phyloP scores from a whole-genome alignment of 257 asterid species.

The Petunia secreta region DNA sequence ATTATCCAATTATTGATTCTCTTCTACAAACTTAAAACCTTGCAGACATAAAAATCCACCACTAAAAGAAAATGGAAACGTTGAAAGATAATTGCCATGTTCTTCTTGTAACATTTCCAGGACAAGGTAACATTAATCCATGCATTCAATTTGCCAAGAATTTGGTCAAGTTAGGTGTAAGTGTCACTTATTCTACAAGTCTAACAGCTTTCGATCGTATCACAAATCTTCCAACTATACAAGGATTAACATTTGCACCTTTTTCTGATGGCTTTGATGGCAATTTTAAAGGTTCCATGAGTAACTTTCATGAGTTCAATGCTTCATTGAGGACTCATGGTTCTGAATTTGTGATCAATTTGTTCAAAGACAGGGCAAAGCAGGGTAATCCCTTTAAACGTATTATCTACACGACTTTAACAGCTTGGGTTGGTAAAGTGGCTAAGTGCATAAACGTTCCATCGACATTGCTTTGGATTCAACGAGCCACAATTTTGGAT shows the following conservation, averaged over 20 bases:
- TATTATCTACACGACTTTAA: slow-evolving; percentile 22
- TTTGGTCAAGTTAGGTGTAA: neutral
- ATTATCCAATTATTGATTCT: too few relatives aligned
- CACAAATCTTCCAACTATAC: slow-evolving; percentile 11
- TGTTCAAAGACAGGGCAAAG: neutral
- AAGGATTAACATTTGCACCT: slow-evolving; percentile 23
- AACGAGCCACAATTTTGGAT: slow-evolving; percentile 29
- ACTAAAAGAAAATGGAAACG: neutral
- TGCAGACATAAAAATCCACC: neutral
- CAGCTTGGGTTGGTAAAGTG: slow-evolving; percentile 23
- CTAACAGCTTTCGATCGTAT: slow-evolving; percentile 18
- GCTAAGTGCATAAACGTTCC: slow-evolving; percentile 24
- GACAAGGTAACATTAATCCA: slow-evolving; percentile 21
- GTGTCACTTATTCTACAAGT: slow-evolving; percentile 3
- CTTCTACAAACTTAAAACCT: too few relatives aligned
- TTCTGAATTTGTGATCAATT: neutral
- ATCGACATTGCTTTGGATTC: slow-evolving; percentile 27
- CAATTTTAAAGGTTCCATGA: slow-evolving; percentile 9
- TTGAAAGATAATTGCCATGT: slow-evolving; percentile 19
- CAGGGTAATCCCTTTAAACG: slow-evolving; percentile 22
- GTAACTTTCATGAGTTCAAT: slow-evolving; percentile 7
- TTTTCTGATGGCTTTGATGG: slow-evolving; percentile 21
- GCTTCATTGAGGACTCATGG: slow-evolving; percentile 14
- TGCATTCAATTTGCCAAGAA: slow-evolving; percentile 21
- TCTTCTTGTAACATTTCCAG: slow-evolving; percentile 15